Percentiles rank a stretch among this genome's conserved stretches.
These are phyloP conservation scores for Leccinum subtestaceum DNA, from an alignment of 768 basidiomycete genomes.

Conservation along the genomic window DNA sequence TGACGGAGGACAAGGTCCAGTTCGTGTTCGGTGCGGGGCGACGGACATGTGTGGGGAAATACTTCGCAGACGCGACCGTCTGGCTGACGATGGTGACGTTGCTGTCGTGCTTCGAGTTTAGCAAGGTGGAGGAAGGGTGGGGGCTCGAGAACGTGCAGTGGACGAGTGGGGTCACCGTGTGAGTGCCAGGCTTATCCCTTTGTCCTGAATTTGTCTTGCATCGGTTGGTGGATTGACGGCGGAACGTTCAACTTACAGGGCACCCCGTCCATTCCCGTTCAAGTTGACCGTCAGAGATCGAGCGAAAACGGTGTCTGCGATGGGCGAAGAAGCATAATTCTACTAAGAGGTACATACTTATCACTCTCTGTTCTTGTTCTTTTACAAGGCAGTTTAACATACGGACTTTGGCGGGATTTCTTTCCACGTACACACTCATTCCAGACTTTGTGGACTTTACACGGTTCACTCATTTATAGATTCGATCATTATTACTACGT, in stretches of 20 bases:
- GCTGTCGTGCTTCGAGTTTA: constrained; percentile 8
- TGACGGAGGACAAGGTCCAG: constrained; percentile 1
- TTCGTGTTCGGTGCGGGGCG: constrained; percentile 2
- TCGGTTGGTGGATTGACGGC: background rate
- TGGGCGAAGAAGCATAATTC: background rate
- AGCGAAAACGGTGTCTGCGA: background rate
- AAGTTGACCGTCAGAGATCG: constrained; percentile 1
- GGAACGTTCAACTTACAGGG: background rate
- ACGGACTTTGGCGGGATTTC: background rate
- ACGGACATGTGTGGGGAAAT: constrained; percentile 1
- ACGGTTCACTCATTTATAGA: background rate
- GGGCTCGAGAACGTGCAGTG: constrained; percentile 1
- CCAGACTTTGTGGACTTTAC: background rate
- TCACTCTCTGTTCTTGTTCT: background rate
- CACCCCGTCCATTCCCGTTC: constrained; percentile 4
- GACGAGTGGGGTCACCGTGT: constrained; percentile 2
- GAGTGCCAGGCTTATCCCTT: background rate
- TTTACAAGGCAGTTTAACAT: background rate
- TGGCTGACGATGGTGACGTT: constrained; percentile 6
- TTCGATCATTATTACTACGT: background rate
- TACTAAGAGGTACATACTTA: background rate
- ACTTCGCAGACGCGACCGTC: constrained; percentile 1
- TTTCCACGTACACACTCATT: background rate
- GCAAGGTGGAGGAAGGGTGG: constrained; percentile 2
- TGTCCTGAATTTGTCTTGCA: background rate